Percentiles rank a stretch among this genome's conserved stretches.
phyloP scores from a whole-genome alignment of 306 rosid genomes.

The Lathyrus sativus region DNA sequence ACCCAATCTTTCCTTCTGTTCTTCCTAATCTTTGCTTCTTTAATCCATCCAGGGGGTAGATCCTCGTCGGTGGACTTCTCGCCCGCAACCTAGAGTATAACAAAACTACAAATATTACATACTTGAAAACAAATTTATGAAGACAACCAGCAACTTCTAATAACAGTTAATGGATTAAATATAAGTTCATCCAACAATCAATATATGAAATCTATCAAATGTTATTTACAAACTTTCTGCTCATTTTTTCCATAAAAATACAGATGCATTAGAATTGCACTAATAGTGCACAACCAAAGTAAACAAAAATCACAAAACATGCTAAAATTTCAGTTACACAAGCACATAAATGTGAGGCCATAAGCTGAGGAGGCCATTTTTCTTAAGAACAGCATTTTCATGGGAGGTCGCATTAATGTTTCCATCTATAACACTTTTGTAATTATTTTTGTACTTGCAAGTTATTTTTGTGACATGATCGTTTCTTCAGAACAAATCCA shows the following conservation, averaged over 20 bases:
- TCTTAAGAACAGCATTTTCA: background rate
- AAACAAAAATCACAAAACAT: constrained; percentile 21
- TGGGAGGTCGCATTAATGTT: constrained; percentile 20
- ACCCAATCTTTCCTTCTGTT: constrained; percentile 48
- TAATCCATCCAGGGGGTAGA: constrained; percentile 81
- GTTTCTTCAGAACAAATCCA: constrained; percentile 12
- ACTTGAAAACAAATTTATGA: constrained; percentile 22
- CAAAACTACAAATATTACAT: constrained; percentile 30
- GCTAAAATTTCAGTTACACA: constrained; percentile 15
- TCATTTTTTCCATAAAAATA: constrained; percentile 21
- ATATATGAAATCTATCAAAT: constrained; percentile 16
- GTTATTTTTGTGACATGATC: constrained; percentile 1
- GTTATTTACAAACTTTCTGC: constrained; percentile 8
- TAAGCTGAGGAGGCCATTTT: constrained; percentile 20
- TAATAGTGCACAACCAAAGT: constrained; percentile 1
- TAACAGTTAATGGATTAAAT: constrained; percentile 26
- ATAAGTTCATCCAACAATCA: constrained; percentile 26
- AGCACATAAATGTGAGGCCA: constrained; percentile 3
- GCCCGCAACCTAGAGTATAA: constrained; percentile 56
- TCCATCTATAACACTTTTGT: constrained; percentile 13
- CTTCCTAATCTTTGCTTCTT: constrained; percentile 61
- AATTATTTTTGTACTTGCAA: constrained; percentile 23
- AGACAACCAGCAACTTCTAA: constrained; percentile 32
- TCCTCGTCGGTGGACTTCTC: constrained; percentile 61
- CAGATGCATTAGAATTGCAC: constrained; percentile 20